Evolutionary conservation across 2,329 filamentous ascomycete species (phyloP).

Genomic region (Lizonia empirigonia): DNA sequence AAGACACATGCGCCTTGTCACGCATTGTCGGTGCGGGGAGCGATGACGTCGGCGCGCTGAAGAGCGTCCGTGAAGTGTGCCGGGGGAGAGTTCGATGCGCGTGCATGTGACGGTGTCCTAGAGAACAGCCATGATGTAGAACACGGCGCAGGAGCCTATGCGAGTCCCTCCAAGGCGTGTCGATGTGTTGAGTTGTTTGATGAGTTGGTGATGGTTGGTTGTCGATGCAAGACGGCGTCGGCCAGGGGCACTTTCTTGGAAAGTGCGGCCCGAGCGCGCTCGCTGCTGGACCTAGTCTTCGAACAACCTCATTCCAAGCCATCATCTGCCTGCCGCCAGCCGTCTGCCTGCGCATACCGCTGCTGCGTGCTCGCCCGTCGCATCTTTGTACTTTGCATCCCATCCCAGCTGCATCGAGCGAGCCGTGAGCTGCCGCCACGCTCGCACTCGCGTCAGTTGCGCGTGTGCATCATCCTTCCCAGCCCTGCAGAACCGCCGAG

Average conservation of each 20-base stretch:
- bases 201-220: slow-evolving; percentile 21
- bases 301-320: slow-evolving; percentile 30
- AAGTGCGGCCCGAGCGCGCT: slow-evolving; percentile 11
- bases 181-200: slow-evolving; percentile 11
- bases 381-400: slow-evolving; percentile 7
- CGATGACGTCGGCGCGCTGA: slow-evolving; percentile 38
- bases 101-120: neutral
- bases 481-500: slow-evolving; percentile 30
- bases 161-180: slow-evolving; percentile 16
- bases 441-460: slow-evolving; percentile 35
- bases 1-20: neutral
- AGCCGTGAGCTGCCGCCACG: slow-evolving; percentile 12
- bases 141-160: slow-evolving; percentile 16
- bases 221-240: slow-evolving; percentile 15
- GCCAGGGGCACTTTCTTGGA: slow-evolving; percentile 15
- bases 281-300: slow-evolving; percentile 8
- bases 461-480: slow-evolving; percentile 29
- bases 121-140: neutral
- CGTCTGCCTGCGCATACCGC: slow-evolving; percentile 15
- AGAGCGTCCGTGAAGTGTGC: slow-evolving; percentile 6
- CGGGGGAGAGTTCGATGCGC: slow-evolving; percentile 11
- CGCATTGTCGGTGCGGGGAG: slow-evolving; percentile 11
- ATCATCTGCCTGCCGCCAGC: slow-evolving; percentile 30
- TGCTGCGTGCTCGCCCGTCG: slow-evolving; percentile 11
- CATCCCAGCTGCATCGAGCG: slow-evolving; percentile 16